A percentile compares a stretch with the other conserved stretches of the same genome.
Conservation (phyloP, 176 grass and related monocot species). For the barley (Hordeum vulgare) region DNA sequence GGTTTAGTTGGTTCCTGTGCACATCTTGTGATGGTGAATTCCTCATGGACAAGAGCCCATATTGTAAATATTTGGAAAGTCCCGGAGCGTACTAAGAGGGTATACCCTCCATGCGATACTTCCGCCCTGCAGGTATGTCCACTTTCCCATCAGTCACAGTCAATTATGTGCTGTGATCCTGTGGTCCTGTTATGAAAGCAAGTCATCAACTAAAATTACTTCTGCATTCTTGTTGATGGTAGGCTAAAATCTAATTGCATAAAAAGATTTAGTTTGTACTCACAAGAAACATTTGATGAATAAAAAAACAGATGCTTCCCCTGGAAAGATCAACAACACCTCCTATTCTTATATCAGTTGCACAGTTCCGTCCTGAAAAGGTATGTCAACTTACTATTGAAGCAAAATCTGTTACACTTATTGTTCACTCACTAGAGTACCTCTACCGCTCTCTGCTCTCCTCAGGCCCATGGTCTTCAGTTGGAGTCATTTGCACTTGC, state of each 20-base stretch:
- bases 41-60: conserved; percentile 88
- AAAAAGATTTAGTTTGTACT: neutral
- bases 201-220: neutral
- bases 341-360: conserved; percentile 85
- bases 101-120: conserved; percentile 94
- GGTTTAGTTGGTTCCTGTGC: conserved; percentile 77
- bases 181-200: neutral
- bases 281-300: conserved; percentile 33
- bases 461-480: conserved; percentile 84
- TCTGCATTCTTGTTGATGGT: neutral
- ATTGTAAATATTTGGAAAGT: conserved; percentile 83
- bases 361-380: conserved; percentile 99
- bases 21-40: conserved; percentile 96
- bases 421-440: conserved; percentile 3
- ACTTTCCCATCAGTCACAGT: neutral
- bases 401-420: neutral
- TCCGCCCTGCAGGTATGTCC: conserved; percentile 62
- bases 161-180: neutral
- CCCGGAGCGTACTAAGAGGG: conserved; percentile 66
- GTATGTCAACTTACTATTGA: conserved; percentile 18
- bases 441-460: neutral
- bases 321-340: conserved; percentile 54
- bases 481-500: conserved; percentile 83
- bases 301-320: conserved; percentile 63
- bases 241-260: neutral